Evolutionary conservation across 371 early-diverging fungal genomes (phyloP), one percentile per base, ranked within the genome.

Genomic region (Mortierella sp.): DNA sequence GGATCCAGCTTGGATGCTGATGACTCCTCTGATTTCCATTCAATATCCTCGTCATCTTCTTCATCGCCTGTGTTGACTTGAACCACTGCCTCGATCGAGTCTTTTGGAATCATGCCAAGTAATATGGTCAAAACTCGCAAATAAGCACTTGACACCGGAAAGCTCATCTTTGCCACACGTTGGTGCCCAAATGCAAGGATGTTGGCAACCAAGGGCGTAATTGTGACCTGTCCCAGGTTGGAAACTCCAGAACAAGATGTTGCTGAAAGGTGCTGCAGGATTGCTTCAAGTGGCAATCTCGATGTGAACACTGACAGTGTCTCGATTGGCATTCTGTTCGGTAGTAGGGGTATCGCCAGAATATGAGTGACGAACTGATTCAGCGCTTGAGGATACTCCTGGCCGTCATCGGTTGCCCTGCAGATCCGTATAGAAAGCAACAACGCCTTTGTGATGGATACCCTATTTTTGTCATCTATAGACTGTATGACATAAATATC

Each of bases 151-250:
- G 71, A 70, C 8, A 68, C 49, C 23, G 51, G 18, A 16, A 66
- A 41, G 21, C 49, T 60, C 54, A 83, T 63, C 48, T 65, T 78
- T 30, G 71, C 51, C 1, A 80, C 71, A n/a, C 82, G 72, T 47
- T 61, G 70, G 58, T 78, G 67, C 16, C 81, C 79, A 80, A 85
- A 84, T 7, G 82, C 83, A 10, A 87, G 47, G 51, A 85, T 51
- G 52, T 85, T 87, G 43, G 81, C 80, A 46, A 83, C 56, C 10
- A 85, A 54, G 3, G 74, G 58, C 19, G 61, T 63, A 54, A 58
- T 39, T 34, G 58, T 73, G 47, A 30, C 54, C 49, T 39, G 49
- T 1, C 60, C 49, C 27, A 56, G 45, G 10, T 12, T 23, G 14
- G 46, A 43, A 13, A 59, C 49, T 14, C 54, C 19, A 12, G 52